Percentiles rank a stretch among this genome's conserved stretches.
These are phyloP conservation scores for Symmetrospora coprosmae DNA, from an alignment of 768 basidiomycete species.

Conservation along the genomic window DNA sequence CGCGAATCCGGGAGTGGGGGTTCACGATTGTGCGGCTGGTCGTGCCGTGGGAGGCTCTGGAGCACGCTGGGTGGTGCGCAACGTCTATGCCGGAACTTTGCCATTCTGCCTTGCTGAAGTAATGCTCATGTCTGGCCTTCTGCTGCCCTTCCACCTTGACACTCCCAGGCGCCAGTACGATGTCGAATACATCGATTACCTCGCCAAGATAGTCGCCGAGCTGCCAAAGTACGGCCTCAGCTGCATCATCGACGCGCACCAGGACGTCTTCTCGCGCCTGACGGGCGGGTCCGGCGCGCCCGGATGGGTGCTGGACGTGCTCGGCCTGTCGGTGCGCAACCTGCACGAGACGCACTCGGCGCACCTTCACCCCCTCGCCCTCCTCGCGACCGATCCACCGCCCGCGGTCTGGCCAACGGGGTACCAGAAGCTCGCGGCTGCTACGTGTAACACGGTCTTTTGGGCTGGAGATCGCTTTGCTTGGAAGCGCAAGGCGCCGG, in stretches of 20 bases:
- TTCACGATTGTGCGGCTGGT: slow-evolving; percentile 56
- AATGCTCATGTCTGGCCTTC: background rate
- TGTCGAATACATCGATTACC: slow-evolving; percentile 61
- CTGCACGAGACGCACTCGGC: slow-evolving; percentile 74
- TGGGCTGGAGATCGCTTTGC: slow-evolving; percentile 84
- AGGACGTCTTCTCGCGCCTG: slow-evolving; percentile 82
- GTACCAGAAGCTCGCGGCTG: slow-evolving; percentile 80
- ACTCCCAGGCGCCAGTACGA: slow-evolving; percentile 64
- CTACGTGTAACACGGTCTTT: slow-evolving; percentile 87
- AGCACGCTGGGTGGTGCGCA: slow-evolving; percentile 53
- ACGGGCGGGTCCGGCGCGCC: slow-evolving; percentile 91
- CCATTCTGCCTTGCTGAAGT: too few relatives aligned
- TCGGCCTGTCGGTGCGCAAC: slow-evolving; percentile 67
- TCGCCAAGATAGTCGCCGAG: slow-evolving; percentile 53
- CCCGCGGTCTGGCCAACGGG: slow-evolving; percentile 43
- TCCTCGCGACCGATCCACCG: slow-evolving; percentile 26
- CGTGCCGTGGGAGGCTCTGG: slow-evolving; percentile 92
- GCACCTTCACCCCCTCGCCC: slow-evolving; percentile 65
- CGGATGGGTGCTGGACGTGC: slow-evolving; percentile 67
- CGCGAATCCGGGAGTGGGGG: slow-evolving; percentile 23
- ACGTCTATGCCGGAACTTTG: slow-evolving; percentile 54
- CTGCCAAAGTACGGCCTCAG: slow-evolving; percentile 58
- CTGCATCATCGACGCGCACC: slow-evolving; percentile 70
- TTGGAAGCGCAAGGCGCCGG: slow-evolving; percentile 40
- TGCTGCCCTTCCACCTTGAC: background rate